Base-by-base conservation (phyloP, 768 basidiomycete genomes). In the Clitopilus hobsonii region DNA sequence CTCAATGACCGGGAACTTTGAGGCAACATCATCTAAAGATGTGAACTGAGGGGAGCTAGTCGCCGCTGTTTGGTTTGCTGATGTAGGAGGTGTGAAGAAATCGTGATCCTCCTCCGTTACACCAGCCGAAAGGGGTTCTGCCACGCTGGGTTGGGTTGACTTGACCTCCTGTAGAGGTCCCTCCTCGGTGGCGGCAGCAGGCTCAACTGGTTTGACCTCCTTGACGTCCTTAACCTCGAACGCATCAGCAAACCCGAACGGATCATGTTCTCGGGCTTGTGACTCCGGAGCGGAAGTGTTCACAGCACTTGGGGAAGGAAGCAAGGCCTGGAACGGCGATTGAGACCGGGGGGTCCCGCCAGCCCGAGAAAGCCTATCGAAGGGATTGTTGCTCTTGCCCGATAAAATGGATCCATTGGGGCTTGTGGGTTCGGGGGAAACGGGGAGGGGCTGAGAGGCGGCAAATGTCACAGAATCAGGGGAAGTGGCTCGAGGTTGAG, bases 361-460 rank as follows among this genome's bases (percentile, higher is more conserved):
- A 30, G 76, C 67, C 73, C 78, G 76, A 1, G 76, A 74, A 26
- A 94, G 68, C 47, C 87, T 75, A 56, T 91, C 94, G 64, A 98
- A 98, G 3, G 94, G 95, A 67, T 98, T 98, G 64, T 88, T 96
- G 63, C 90, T 94, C 74, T 90, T 90, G 54, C 70, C 67, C 45
- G 67, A 45, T 8, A 45, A 67, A 20, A 70, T 57, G 22, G 83
- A 78, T 30, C 72, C 62, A 6, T 74, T 68, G 5, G 85, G 80
- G 49, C 77, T 82, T 1, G 77, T 74, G 6, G 78, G 60, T 38
- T 86, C 83, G 32, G 93, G 91, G 0, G 89, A 85, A 20, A 72
- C 64, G 6, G 92, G 91, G 23, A 93, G 74, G 1, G 89, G 83
- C 11, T 89, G 83, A n/a, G 81, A 73, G 16, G 86, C 83, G 45